phyloP scores from a whole-genome alignment of 768 basidiomycete genomes.

The Mycena pura region DNA sequence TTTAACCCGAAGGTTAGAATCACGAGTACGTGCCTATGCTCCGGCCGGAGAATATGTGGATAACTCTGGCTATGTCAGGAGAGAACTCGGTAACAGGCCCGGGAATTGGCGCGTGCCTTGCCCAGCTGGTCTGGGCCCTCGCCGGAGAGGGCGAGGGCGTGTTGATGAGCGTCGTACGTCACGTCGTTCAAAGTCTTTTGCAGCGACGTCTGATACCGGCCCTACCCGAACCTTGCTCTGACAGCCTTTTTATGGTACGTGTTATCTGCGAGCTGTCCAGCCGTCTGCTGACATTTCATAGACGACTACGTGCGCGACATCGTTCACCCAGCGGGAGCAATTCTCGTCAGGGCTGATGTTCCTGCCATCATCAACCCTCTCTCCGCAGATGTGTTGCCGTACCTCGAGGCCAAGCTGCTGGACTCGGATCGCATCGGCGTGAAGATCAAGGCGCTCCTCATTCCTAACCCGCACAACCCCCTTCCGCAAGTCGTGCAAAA shows the following conservation, averaged over 20 bases:
- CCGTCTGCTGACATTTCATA: neutral
- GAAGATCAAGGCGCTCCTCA: slow-evolving; percentile 31
- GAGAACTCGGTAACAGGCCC: slow-evolving; percentile 22
- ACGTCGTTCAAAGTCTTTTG: too few species aligned
- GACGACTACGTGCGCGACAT: slow-evolving; percentile 25
- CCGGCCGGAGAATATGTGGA: neutral
- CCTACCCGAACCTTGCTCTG: too few species aligned
- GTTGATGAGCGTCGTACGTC: slow-evolving; percentile 19
- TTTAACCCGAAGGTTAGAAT: slow-evolving; percentile 17
- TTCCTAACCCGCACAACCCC: slow-evolving; percentile 41
- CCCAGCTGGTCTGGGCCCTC: slow-evolving; percentile 22
- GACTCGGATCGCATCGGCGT: slow-evolving; percentile 21
- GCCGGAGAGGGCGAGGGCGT: slow-evolving; percentile 18
- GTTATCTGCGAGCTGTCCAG: neutral
- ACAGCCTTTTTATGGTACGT: slow-evolving; percentile 24
- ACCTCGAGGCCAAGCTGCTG: slow-evolving; percentile 28
- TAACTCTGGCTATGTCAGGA: neutral
- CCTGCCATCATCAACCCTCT: slow-evolving; percentile 12
- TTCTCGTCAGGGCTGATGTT: slow-evolving; percentile 8
- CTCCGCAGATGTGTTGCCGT: slow-evolving; percentile 20
- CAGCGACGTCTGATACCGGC: neutral
- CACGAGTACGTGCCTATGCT: slow-evolving; percentile 7
- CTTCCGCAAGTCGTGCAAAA: slow-evolving; percentile 29
- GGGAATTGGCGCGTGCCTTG: slow-evolving; percentile 19
- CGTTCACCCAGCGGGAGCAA: slow-evolving; percentile 13